Evolutionary conservation across 208 protist species (phyloP), one percentile per base, ranked within the genome.

Genomic region (Leptomonas seymouri): DNA sequence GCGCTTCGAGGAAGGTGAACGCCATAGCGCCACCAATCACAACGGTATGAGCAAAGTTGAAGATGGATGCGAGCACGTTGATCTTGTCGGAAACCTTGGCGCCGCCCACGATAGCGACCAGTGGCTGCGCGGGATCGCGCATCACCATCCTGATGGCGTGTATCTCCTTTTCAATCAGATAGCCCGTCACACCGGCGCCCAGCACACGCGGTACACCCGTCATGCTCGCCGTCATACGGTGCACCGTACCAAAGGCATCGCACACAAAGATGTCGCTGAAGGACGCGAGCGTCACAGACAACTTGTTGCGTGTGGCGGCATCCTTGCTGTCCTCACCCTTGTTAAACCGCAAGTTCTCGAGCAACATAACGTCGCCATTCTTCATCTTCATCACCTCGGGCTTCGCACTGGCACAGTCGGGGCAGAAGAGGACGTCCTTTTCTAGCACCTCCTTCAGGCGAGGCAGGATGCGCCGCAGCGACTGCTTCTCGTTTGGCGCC

Each of bases 301-400:
- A 81, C 14, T 57, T 69, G 31, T 96, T 94, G 34, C 83, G 86
- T 42, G 94, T 53, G 1, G 62, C 45, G 12, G 72, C 75, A 28
- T 93, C 87, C 71, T 95, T 97, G 68, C 97, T 97, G 80, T 99
- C 98, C 80, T 99, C 99, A 61, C 99, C 99, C 51, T 90, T 62
- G 82, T 99, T 99, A 86, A 99, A 99, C 57, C 99, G 97, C n/a
- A 99, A 74, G 82, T 99, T 99, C 88, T 99, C 99, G 27, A 99
- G 86, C 9, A 99, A 85, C 72, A 99, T 84, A 36, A 99, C 82
- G 1, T 90, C 87, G 30, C 98, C 98, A 67, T 85, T 81, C 62
- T 87, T 76, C 90, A 96, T 85, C 63, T 80, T 73, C 20, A 87
- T 63, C 31, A 97, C 86, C 56, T 87, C 67, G 27, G 60, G 51